Base-by-base conservation (phyloP, 495 filamentous ascomycete genomes). In the Aspergillus incahuasiensis region DNA sequence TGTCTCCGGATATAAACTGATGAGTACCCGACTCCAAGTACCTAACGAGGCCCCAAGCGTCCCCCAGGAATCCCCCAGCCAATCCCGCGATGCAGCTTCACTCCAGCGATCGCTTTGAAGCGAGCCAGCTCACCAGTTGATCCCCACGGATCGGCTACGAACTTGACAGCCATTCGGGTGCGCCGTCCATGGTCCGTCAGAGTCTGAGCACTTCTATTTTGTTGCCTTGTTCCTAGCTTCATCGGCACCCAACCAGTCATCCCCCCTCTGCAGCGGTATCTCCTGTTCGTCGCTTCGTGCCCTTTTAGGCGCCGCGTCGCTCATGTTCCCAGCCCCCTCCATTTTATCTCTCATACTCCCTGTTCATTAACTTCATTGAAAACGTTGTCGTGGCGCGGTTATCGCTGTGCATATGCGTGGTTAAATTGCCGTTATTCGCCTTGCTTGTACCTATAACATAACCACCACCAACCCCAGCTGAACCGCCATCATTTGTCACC, bases 241-340 rank as follows among this genome's bases (percentile, higher is more conserved):
- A 64, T 64, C 58, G 57, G 52, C 68, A 67, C 69, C 67, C 70
- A 67, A 74, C 64, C 59, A 50, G 30, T 57, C 38, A 24, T 48
- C 34, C 43, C 6, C 20, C 42, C 40, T 8, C 5, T 11, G 13
- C 30, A 35, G 12, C 32, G 4, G 32, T 35, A 5, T 56, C 51
- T 65, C 63, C 46, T 59, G 46, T 63, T 66, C 57, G 62, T 56
- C 54, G 56, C 56, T 65, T 61, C 19, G 56, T 59, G 48, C 56
- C 59, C 47, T 61, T 55, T 62, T 59, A 62, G 62, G 56, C 56
- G 56, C 58, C 51, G 42, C 22, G 32, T 13, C 42, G 35, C 52
- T 35, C 32, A 28, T 44, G 22, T 18, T 20, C 56, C 62, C 56
- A 57, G 52, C 58, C 58, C 53, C 58, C 55, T 55, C 20, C 12